These are phyloP conservation scores for Noccaea bulbosa DNA, from an alignment of 345 rosid species.

Conservation along the genomic window DNA sequence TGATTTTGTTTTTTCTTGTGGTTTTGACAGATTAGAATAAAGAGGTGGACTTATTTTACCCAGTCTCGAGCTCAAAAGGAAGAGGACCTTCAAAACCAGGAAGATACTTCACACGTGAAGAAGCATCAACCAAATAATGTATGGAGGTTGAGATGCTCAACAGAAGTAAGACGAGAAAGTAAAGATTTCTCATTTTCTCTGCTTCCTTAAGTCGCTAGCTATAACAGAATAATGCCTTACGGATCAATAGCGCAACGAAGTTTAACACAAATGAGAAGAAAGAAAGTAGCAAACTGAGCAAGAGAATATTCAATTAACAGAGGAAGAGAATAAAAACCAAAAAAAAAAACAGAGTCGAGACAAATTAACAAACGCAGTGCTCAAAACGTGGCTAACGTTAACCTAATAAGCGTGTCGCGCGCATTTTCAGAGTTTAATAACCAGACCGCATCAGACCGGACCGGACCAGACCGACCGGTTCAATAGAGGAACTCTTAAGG, in stretches of 20 bases:
- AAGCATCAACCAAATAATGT: constrained; percentile 29
- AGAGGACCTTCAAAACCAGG: constrained; percentile 73
- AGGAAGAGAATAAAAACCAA: not conserved
- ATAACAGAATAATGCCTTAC: not conserved
- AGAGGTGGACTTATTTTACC: constrained; percentile 41
- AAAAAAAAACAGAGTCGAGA: not conserved
- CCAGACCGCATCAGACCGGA: not conserved
- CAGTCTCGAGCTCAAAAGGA: constrained; percentile 74
- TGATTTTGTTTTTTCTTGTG: not conserved
- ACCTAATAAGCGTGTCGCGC: constrained; percentile 4
- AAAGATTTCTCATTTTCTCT: constrained; percentile 24
- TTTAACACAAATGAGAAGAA: not conserved
- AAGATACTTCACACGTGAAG: constrained; percentile 48
- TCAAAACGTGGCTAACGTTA: constrained; percentile 26
- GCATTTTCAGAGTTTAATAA: not conserved
- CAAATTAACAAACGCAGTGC: constrained; percentile 13
- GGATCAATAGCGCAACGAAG: not conserved
- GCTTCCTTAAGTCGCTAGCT: not conserved
- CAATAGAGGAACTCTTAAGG: not conserved
- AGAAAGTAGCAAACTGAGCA: not conserved
- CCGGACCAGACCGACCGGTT: not conserved
- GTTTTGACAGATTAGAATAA: not conserved
- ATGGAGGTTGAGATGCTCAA: constrained; percentile 23
- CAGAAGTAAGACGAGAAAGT: not conserved
- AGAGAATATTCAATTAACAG: too few species aligned